A percentile compares a stretch with the other conserved stretches of the same genome.
Evolutionary conservation across 2,329 filamentous ascomycete genomes (phyloP).

Genomic region (Venturia oleaginea): DNA sequence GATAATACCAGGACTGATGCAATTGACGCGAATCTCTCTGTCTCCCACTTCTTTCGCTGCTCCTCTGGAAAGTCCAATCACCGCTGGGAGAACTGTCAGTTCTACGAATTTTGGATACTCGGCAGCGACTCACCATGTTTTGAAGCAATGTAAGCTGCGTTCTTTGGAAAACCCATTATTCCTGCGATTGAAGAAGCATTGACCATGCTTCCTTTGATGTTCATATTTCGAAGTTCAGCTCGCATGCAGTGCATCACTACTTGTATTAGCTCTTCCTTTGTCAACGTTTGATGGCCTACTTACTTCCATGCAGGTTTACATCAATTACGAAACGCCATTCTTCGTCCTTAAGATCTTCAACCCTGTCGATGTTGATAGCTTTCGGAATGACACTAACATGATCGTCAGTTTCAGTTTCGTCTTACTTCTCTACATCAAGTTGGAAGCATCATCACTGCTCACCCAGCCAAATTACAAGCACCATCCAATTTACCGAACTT

Average conservation of each 20-base stretch:
- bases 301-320: constrained; percentile 30
- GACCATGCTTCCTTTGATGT: constrained; percentile 28
- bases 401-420: neutral
- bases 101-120: neutral
- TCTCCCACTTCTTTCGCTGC: constrained; percentile 30
- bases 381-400: constrained; percentile 30
- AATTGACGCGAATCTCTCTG: constrained; percentile 24
- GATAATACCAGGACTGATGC: constrained; percentile 26
- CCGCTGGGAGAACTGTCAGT: constrained; percentile 27
- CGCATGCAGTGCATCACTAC: constrained; percentile 31
- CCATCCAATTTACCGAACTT: constrained; percentile 29
- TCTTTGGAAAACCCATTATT: constrained; percentile 31
- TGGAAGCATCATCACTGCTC: no score
- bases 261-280: constrained; percentile 20
- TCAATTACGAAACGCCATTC: constrained; percentile 32
- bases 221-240: constrained; percentile 33
- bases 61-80: constrained; percentile 31
- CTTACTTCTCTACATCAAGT: constrained; percentile 29
- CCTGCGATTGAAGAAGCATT: constrained; percentile 45
- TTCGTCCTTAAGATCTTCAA: constrained; percentile 26
- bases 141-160: constrained; percentile 29
- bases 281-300: constrained; percentile 14
- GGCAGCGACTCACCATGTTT: constrained; percentile 24
- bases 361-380: constrained; percentile 21
- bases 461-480: constrained; percentile 19